Conservation (phyloP, 352 stramenopile genomes). For the Elongisporangium senticosum region DNA sequence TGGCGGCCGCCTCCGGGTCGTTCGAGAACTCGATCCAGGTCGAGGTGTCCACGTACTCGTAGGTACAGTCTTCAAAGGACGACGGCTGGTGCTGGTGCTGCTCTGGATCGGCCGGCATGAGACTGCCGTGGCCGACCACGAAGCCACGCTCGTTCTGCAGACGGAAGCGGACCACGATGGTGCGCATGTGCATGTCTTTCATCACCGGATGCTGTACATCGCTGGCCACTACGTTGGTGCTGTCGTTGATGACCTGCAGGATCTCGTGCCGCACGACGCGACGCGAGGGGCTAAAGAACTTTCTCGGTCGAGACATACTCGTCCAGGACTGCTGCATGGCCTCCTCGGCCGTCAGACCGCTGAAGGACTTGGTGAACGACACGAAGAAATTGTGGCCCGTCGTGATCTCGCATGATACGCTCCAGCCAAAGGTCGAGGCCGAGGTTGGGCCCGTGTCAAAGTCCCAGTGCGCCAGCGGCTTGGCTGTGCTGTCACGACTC, state of each 20-base stretch:
- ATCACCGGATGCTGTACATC: slow-evolving; percentile 47
- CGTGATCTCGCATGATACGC: slow-evolving; percentile 35
- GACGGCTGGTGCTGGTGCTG: slow-evolving; percentile 28
- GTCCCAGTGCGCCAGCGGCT: slow-evolving; percentile 21
- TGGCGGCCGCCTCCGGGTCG: slow-evolving; percentile 11
- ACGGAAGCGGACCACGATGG: slow-evolving; percentile 39
- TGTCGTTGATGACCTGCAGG: slow-evolving; percentile 46
- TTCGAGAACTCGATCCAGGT: slow-evolving; percentile 51
- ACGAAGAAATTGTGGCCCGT: slow-evolving; percentile 36
- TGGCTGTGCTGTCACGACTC: slow-evolving; percentile 38
- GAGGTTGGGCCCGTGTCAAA: slow-evolving; percentile 18
- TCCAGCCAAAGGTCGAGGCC: slow-evolving; percentile 46
- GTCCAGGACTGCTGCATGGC: slow-evolving; percentile 39
- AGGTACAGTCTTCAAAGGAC: slow-evolving; percentile 12
- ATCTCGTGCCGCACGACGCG: slow-evolving; percentile 32
- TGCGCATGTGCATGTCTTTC: slow-evolving; percentile 41
- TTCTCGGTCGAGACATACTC: slow-evolving; percentile 17
- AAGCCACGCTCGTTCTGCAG: slow-evolving; percentile 47
- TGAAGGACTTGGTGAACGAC: slow-evolving; percentile 45
- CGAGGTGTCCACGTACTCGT: slow-evolving; percentile 44
- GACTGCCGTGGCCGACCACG: slow-evolving; percentile 49
- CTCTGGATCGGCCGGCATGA: slow-evolving; percentile 44
- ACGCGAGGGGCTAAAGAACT: slow-evolving; percentile 19
- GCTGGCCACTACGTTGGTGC: slow-evolving; percentile 32
- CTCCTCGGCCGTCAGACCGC: slow-evolving; percentile 26